Base-by-base conservation (phyloP, 176 grass and related monocot species). In the Poa pratensis region DNA sequence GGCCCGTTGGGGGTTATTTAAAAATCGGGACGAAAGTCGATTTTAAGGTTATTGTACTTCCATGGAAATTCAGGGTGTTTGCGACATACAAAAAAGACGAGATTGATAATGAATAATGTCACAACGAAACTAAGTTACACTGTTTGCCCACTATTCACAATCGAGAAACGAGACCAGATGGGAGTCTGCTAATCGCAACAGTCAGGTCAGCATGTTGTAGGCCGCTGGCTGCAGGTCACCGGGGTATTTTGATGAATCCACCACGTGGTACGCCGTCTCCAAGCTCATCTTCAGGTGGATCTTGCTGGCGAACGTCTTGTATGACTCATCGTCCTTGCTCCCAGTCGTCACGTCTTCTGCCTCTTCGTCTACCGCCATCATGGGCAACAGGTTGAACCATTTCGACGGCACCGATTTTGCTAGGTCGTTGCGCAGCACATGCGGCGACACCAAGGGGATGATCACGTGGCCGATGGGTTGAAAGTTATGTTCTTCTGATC, bases 251-350 rank as follows among this genome's bases (percentile, higher is more conserved):
- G 93, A 95, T 87, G 95, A 93, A 78, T 91, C 91, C 76, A 93
- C 85, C 22, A 98, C 93, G 61, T 98, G 95, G 89, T 98, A 98
- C 23, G 93, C 93, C 43, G 91, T 85, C 71, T 98, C 95, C 57
- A 93, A 89, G 70, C 87, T 89, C 0, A 98, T 77, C 27, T 84
- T 76, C 11, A 94, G 92, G 85, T 92, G 87, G 77, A 94, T 78
- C 87, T 94, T 95, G 88, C 82, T 90, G 51, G 95, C 60, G 73
- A 98, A 98, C 11, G 11, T 63, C 19, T 84, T 64, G 2, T 70
- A 61, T 0, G 71, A 51, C 60, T 84, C 67, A 59, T 80, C 52
- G 10, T 82, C 26, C 80, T 74, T 80, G 1, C 55, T 17, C 1
- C 37, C 22, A 19, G 69, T 19, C 26, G 69, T 19, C 2, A 7